These are phyloP conservation scores for Petunia axillaris DNA, from an alignment of 257 asterid genomes.

Conservation along the genomic window DNA sequence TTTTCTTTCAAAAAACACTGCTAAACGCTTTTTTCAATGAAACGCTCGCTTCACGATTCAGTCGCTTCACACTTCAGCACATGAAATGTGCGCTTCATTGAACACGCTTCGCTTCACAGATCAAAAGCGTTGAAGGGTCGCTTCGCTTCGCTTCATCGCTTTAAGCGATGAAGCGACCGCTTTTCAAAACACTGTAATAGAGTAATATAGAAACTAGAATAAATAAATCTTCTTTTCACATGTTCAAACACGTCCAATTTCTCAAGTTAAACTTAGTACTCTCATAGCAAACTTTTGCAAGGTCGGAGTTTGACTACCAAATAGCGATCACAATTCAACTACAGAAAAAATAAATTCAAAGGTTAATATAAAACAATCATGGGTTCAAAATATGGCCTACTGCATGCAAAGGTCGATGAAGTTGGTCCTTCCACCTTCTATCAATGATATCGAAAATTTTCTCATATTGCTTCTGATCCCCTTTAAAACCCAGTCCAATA, in stretches of 20 bases:
- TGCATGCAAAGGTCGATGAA: neutral
- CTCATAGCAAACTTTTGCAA: neutral
- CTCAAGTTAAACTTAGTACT: neutral
- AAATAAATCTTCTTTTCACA: neutral
- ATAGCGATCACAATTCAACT: neutral
- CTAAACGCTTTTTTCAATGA: no score
- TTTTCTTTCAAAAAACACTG: no score
- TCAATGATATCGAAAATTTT: neutral
- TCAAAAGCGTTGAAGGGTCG: no score
- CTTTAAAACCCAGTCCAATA: neutral
- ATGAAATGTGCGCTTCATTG: no score
- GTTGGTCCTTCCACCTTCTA: neutral
- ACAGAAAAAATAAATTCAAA: neutral
- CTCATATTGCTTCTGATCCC: neutral
- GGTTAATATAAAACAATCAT: neutral
- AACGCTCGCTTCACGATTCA: no score
- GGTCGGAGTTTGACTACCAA: neutral
- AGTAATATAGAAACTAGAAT: neutral
- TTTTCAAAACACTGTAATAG: neutral
- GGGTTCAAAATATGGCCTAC: neutral
- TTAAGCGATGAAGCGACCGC: no score
- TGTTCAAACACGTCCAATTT: neutral
- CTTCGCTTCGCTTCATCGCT: no score
- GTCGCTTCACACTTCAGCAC: no score
- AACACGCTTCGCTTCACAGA: no score